Percentiles rank a stretch among this genome's conserved stretches.
These are phyloP conservation scores for Typha latifolia DNA, from an alignment of 176 grass and related monocot species.

Conservation along the genomic window DNA sequence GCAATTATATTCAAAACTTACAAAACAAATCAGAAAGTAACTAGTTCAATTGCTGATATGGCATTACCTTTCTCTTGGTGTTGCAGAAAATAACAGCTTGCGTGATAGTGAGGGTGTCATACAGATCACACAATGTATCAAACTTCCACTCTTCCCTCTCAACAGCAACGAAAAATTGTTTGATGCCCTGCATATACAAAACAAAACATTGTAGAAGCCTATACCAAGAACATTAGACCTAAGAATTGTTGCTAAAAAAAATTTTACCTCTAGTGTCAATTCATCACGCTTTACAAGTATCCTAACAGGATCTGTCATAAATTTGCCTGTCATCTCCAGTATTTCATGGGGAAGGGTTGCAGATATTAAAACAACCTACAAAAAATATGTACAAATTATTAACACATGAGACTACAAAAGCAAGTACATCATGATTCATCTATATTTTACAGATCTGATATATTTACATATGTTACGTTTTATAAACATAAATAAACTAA, in stretches of 20 bases:
- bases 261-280: slow-evolving; percentile 87
- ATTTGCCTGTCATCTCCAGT: slow-evolving; percentile 89
- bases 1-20: too few relatives aligned
- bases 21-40: too few relatives aligned
- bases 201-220: slow-evolving; percentile 1
- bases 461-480: too few relatives aligned
- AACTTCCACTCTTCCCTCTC: slow-evolving; percentile 99
- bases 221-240: neutral
- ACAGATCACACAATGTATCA: slow-evolving; percentile 93
- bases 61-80: slow-evolving; percentile 70
- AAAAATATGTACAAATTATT: neutral
- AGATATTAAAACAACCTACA: slow-evolving; percentile 73
- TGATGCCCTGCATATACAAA: slow-evolving; percentile 54
- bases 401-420: neutral
- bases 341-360: slow-evolving; percentile 90
- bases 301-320: slow-evolving; percentile 81
- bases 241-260: slow-evolving; percentile 6
- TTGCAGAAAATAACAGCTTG: slow-evolving; percentile 99
- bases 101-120: slow-evolving; percentile 92
- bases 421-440: neutral
- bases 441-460: neutral
- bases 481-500: too few relatives aligned
- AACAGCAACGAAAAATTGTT: slow-evolving; percentile 97
- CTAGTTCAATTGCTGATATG: neutral
- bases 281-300: slow-evolving; percentile 99